Conservation (phyloP, 129 eudicot genomes). For the Erigeron canadensis region DNA sequence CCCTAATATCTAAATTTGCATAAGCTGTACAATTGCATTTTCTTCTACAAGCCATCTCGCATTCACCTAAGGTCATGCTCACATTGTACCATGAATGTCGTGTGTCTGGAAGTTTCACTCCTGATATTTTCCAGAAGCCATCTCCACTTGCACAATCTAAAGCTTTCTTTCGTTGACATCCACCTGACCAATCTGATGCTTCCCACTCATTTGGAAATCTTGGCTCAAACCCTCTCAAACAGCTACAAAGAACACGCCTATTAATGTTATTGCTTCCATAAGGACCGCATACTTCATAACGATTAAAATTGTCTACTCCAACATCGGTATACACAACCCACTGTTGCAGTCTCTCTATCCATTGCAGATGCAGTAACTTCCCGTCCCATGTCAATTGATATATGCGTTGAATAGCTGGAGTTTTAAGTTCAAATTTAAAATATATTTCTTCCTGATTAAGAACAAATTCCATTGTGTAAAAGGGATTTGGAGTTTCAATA, state of each 20-base stretch:
- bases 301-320: neutral
- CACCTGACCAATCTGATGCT: conserved; percentile 47
- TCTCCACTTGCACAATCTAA: conserved; percentile 35
- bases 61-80: conserved; percentile 38
- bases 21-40: conserved; percentile 55
- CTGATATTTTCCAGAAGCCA: conserved; percentile 29
- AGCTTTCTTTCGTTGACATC: conserved; percentile 39
- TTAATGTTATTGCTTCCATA: conserved; percentile 17
- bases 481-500: neutral
- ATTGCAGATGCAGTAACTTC: neutral
- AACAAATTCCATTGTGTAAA: conserved; percentile 11
- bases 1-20: conserved; percentile 40
- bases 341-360: conserved; percentile 10
- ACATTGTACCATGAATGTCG: conserved; percentile 9
- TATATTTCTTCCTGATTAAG: conserved; percentile 31
- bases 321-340: conserved; percentile 2
- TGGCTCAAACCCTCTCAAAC: conserved; percentile 29
- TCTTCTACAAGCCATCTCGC: conserved; percentile 39
- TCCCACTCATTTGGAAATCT: conserved; percentile 30
- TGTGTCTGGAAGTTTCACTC: conserved; percentile 47
- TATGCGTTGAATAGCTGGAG: neutral
- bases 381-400: neutral
- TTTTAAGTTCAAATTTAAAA: conserved; percentile 5
- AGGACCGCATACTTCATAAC: conserved; percentile 13
- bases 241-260: conserved; percentile 13